Evolutionary conservation across 2,329 filamentous ascomycete genomes (phyloP).

Genomic region (Diplodia scrobiculata): DNA sequence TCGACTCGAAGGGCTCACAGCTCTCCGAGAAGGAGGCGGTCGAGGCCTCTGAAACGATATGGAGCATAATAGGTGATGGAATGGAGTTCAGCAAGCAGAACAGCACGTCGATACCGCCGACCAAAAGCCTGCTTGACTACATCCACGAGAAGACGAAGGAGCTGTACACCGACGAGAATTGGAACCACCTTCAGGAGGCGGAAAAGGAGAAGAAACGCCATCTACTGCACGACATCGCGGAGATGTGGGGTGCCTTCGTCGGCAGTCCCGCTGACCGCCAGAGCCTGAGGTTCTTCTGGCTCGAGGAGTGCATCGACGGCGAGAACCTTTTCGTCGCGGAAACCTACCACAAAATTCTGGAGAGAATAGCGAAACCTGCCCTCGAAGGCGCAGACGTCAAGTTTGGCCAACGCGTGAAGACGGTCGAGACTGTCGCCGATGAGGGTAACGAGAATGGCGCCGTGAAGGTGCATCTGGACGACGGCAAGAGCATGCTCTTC

Average conservation of each 20-base stretch:
- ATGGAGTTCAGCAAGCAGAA: constrained; percentile 67
- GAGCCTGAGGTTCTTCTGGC: constrained; percentile 74
- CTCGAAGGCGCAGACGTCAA: constrained; percentile 58
- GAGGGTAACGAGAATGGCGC: constrained; percentile 19
- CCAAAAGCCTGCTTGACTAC: constrained; percentile 60
- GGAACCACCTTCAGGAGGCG: constrained; percentile 38
- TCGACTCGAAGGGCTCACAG: constrained; percentile 59
- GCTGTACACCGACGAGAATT: constrained; percentile 39
- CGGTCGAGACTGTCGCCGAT: constrained; percentile 41
- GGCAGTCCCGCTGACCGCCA: constrained; percentile 66
- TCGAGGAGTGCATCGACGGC: constrained; percentile 76
- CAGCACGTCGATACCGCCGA: constrained; percentile 54
- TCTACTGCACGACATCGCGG: constrained; percentile 57
- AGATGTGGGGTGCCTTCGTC: constrained; percentile 71
- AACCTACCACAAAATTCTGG: constrained; percentile 63
- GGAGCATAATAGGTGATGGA: constrained; percentile 68
- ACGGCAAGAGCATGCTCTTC: constrained; percentile 55
- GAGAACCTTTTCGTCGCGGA: constrained; percentile 65
- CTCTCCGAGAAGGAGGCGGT: constrained; percentile 49
- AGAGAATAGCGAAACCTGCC: constrained; percentile 61
- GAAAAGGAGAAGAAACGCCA: constrained; percentile 51
- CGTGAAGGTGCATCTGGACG: constrained; percentile 52
- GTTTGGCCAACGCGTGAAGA: constrained; percentile 52
- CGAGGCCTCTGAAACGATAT: constrained; percentile 57
- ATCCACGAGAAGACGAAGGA: constrained; percentile 55